A percentile compares a stretch with the other conserved stretches of the same genome.
These are phyloP conservation scores for Plasmopara halstedii DNA, from an alignment of 352 stramenopile species.

Conservation along the genomic window DNA sequence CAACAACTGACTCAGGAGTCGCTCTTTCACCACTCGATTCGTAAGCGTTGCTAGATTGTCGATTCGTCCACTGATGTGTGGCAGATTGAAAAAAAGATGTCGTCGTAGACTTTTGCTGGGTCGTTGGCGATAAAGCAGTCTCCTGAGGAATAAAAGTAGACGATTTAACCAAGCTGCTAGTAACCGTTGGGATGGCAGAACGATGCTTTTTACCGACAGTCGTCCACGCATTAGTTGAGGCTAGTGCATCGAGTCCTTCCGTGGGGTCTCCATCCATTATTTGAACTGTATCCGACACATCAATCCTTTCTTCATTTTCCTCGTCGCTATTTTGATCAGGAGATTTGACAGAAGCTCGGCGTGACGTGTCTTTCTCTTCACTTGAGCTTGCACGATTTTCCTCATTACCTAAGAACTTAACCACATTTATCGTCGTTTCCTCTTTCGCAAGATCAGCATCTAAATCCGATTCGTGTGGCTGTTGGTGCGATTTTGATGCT, in stretches of 20 bases:
- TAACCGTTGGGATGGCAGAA: constrained; percentile 9
- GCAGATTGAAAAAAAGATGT: constrained; percentile 4
- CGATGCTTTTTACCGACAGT: constrained; percentile 70
- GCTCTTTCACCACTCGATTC: constrained; percentile 1
- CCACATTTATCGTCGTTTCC: not conserved
- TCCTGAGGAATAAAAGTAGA: constrained; percentile 4
- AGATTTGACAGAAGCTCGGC: constrained; percentile 8
- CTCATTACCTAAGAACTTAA: constrained; percentile 2
- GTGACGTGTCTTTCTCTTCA: constrained; percentile 15
- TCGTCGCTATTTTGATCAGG: constrained; percentile 12
- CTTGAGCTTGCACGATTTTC: constrained; percentile 10
- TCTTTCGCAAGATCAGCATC: constrained; percentile 1
- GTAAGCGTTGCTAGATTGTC: constrained; percentile 3
- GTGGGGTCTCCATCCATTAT: not conserved
- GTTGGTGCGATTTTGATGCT: constrained; percentile 25
- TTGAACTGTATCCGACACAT: not conserved
- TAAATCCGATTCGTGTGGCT: constrained; percentile 9
- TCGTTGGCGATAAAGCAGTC: not conserved
- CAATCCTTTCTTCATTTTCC: constrained; percentile 1
- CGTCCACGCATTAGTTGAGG: constrained; percentile 44
- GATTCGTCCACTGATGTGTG: constrained; percentile 8
- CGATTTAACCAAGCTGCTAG: constrained; percentile 1
- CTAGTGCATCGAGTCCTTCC: not conserved
- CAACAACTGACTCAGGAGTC: not conserved
- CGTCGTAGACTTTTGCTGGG: constrained; percentile 3